Percentiles rank a stretch among this genome's conserved stretches.
These are phyloP conservation scores for Fragosphaeria purpurea DNA, from an alignment of 2,329 filamentous ascomycete genomes.

Conservation along the genomic window DNA sequence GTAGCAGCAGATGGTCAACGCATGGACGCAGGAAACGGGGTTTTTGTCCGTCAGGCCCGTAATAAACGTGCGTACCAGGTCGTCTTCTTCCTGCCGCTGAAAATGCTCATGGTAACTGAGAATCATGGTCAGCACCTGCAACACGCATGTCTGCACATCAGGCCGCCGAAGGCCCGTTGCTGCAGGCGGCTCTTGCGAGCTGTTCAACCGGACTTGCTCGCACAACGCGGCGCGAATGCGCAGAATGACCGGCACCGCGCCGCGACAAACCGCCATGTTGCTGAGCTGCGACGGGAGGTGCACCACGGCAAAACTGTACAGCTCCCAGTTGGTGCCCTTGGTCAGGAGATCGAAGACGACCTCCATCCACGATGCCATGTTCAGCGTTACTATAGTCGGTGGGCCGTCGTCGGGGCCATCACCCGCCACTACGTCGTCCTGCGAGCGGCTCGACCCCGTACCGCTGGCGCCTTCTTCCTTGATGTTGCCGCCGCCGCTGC, in stretches of 20 bases:
- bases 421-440: not conserved
- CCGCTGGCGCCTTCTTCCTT: too few relatives aligned
- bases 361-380: conserved; percentile 65
- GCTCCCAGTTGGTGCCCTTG: conserved; percentile 73
- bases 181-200: conserved; percentile 70
- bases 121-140: conserved; percentile 77
- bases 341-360: conserved; percentile 64
- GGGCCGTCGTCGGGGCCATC: too few relatives aligned
- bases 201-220: conserved; percentile 68
- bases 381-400: conserved; percentile 28
- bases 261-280: conserved; percentile 78
- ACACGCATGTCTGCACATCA: conserved; percentile 81
- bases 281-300: conserved; percentile 80
- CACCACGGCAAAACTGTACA: conserved; percentile 82
- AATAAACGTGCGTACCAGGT: conserved; percentile 78
- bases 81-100: conserved; percentile 75
- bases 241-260: conserved; percentile 63
- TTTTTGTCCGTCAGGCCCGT: conserved; percentile 80
- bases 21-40: conserved; percentile 88
- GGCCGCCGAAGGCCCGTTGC: conserved; percentile 73
- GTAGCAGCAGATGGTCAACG: conserved; percentile 87
- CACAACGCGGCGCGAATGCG: conserved; percentile 67
- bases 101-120: conserved; percentile 86
- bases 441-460: not conserved
- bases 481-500: not conserved